Evolutionary conservation across 2,329 filamentous ascomycete species (phyloP), one percentile per base, ranked within the genome.

Genomic region (Fusarium chlamydosporum): DNA sequence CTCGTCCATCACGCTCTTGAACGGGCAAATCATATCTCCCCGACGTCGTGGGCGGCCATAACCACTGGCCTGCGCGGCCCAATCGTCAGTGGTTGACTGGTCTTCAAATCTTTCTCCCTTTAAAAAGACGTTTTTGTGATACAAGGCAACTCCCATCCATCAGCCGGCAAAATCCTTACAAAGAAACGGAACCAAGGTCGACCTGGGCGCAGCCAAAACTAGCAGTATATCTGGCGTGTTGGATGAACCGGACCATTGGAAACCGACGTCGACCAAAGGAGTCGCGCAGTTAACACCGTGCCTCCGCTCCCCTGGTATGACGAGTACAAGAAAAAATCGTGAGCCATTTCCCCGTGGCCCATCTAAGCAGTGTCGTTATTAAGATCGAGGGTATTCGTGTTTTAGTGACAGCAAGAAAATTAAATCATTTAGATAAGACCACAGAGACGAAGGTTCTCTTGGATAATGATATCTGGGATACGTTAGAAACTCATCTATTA

Each of bases 371-470:
- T 74, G 73, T 78, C 79, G 78, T 80, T 75, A 80, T 79, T 78
- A 78, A 79, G 77, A 76, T 77, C 73, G 79, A 79, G 79, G 80
- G 80, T 82, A 82, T 81, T 81, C 76, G 74, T 80, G 72, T 78
- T 74, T 56, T 75, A 78, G 73, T 76, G 76, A 76, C 70, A 76
- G 76, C 77, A 73, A 72, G 63, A 71, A 77, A 75, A 77, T 71
- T 69, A 76, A 75, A 71, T 75, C 74, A 75, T 78, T 91, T 91
- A 97, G 88, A 98, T 97, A 81, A 98, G 86, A 87, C 95, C 95
- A 82, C 94, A 97, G 81, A 97, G 88, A 81, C 96, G 92, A 71
- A 99, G 89, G 84, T 99, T 99, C 84, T 98, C 96, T 85, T 99
- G 96, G 81, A 99, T 99, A 84, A 99, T 99, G 81, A 99, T 99